A percentile compares a stretch with the other conserved stretches of the same genome.
These are phyloP conservation scores for Fusarium haematococcum DNA, from an alignment of 2,329 filamentous ascomycete species.

Conservation along the genomic window DNA sequence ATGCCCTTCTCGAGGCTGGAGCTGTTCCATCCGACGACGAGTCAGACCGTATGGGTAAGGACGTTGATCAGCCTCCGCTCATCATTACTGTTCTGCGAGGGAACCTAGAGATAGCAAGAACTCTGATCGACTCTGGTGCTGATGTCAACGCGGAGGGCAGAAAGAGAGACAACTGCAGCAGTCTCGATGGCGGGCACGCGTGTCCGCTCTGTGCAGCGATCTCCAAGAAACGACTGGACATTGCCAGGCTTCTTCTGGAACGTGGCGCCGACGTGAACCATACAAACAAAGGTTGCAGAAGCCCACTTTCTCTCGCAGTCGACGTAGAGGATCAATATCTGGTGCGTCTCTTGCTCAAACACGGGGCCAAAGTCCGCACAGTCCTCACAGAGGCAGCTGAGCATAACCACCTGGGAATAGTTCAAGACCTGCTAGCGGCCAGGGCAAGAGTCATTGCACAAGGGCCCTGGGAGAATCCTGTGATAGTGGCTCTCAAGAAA, in stretches of 20 bases:
- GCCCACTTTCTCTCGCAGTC: neutral
- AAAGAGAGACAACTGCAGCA: neutral
- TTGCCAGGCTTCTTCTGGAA: slow-evolving; percentile 1
- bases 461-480: neutral
- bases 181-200: neutral
- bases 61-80: neutral
- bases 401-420: neutral
- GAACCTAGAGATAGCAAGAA: neutral
- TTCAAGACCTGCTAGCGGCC: slow-evolving; percentile 1
- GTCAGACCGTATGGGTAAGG: neutral
- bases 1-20: neutral
- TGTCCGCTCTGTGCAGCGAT: slow-evolving; percentile 13
- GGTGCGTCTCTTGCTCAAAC: neutral
- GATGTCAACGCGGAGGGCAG: neutral
- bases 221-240: neutral
- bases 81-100: neutral
- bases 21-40: neutral
- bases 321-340: neutral
- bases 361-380: neutral
- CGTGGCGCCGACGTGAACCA: slow-evolving; percentile 5
- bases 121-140: neutral
- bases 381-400: neutral
- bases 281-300: neutral
- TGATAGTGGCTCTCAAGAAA: neutral
- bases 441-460: neutral